These are phyloP conservation scores for Phialophora expanda DNA, from an alignment of 2,329 filamentous ascomycete species.

Conservation along the genomic window DNA sequence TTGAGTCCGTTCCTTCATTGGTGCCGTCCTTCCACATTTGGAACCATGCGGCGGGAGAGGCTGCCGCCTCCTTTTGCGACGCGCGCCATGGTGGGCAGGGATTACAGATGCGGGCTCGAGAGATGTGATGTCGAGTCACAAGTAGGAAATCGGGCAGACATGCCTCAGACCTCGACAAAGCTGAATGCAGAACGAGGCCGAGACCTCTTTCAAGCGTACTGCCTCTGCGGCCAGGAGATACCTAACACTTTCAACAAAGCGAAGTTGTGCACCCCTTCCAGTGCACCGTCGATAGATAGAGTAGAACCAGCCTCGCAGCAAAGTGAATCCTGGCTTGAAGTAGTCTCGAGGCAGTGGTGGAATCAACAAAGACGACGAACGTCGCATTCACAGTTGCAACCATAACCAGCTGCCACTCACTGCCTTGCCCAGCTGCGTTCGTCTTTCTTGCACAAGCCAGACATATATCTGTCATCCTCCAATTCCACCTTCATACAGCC, in stretches of 20 bases:
- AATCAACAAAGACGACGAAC: not conserved
- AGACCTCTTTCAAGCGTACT: not conserved
- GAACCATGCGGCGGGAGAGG: no score
- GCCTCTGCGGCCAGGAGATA: not conserved
- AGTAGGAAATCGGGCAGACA: not conserved
- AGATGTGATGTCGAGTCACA: no score
- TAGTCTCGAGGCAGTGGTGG: not conserved
- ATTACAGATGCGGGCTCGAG: no score
- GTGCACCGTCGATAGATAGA: not conserved
- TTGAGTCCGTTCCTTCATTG: not conserved
- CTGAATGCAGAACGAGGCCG: not conserved
- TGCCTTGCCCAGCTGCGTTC: not conserved
- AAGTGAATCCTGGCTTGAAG: not conserved
- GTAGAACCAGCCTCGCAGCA: not conserved
- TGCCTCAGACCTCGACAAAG: not conserved
- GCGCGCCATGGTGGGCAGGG: no score
- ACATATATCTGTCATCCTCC: not conserved
- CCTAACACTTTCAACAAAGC: not conserved
- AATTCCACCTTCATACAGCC: not conserved
- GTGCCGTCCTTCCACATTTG: not conserved
- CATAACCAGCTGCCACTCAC: not conserved
- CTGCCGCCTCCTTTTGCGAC: no score
- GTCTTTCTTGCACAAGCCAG: not conserved
- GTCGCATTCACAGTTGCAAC: not conserved
- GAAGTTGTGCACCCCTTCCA: not conserved